A percentile compares a stretch with the other conserved stretches of the same genome.
Evolutionary conservation across 805 yeast species (phyloP).

Genomic region (Ogataea henricii): DNA sequence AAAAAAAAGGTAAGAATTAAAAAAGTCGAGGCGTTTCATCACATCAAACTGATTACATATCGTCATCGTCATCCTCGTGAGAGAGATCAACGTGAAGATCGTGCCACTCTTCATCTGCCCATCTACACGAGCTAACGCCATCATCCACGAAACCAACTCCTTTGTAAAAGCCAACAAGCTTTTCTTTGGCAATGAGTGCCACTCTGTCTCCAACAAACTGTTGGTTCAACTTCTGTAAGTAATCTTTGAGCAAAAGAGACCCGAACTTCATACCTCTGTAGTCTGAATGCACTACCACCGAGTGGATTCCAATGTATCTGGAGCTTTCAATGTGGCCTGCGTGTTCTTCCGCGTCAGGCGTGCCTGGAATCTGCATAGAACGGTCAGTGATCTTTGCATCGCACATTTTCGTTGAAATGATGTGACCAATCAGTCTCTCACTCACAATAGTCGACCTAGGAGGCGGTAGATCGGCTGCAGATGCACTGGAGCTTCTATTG

Average conservation of each 20-base stretch:
- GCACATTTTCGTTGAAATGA: conserved; percentile 72
- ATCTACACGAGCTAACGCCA: conserved; percentile 62
- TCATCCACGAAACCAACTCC: conserved; percentile 74
- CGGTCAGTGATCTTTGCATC: conserved; percentile 51
- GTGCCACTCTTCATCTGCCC: conserved; percentile 63
- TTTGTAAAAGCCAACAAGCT: conserved; percentile 73
- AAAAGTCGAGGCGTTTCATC: too few species aligned
- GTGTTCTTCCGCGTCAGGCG: conserved; percentile 18
- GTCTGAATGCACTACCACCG: conserved; percentile 73
- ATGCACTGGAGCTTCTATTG: conserved; percentile 26
- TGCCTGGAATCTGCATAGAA: conserved; percentile 60
- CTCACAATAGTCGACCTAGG: conserved; percentile 50
- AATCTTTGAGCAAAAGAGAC: conserved; percentile 80
- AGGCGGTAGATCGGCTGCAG: conserved; percentile 38
- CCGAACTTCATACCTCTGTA: conserved; percentile 85
- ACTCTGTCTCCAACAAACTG: conserved; percentile 83
- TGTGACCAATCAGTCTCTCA: conserved; percentile 76
- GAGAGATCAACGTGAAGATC: conserved; percentile 48
- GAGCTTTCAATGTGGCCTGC: conserved; percentile 78
- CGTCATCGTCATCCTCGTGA: conserved; percentile 47
- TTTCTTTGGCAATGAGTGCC: conserved; percentile 69
- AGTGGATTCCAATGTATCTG: conserved; percentile 75
- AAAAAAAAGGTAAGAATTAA: too few species aligned
- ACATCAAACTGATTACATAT: conserved; percentile 14
- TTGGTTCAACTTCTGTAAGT: conserved; percentile 83